phyloP scores from a whole-genome alignment of 108 stramenopile genomes.

The Skeletonema menzelii region DNA sequence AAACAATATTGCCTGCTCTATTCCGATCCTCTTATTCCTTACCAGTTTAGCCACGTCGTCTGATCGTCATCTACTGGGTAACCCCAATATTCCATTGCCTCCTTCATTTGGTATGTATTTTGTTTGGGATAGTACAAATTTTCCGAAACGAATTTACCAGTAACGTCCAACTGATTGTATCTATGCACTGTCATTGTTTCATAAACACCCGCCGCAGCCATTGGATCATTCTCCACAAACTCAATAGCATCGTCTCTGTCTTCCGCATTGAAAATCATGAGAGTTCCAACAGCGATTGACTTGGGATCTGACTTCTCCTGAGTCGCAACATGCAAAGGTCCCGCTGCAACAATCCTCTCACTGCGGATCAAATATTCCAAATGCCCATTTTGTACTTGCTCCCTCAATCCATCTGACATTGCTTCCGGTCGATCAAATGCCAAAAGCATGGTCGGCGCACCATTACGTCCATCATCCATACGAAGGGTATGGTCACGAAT shows the following conservation, averaged over 20 bases:
- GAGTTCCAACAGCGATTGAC: slow-evolving; percentile 66
- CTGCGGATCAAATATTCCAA: slow-evolving; percentile 79
- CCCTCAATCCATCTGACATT: slow-evolving; percentile 44
- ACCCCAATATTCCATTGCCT: slow-evolving; percentile 81
- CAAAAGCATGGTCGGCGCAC: slow-evolving; percentile 65
- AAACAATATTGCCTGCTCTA: not conserved
- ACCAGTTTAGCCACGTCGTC: slow-evolving; percentile 87
- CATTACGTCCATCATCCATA: slow-evolving; percentile 76
- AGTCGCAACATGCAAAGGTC: slow-evolving; percentile 75
- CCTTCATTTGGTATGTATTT: slow-evolving; percentile 78
- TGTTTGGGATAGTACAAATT: slow-evolving; percentile 55
- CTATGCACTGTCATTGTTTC: slow-evolving; percentile 72
- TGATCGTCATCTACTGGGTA: slow-evolving; percentile 80
- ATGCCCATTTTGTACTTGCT: slow-evolving; percentile 48
- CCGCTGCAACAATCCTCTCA: slow-evolving; percentile 71
- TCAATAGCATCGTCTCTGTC: slow-evolving; percentile 72
- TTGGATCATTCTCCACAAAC: slow-evolving; percentile 81
- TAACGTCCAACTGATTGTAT: slow-evolving; percentile 79
- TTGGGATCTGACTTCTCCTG: slow-evolving; percentile 72
- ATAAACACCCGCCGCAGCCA: slow-evolving; percentile 70
- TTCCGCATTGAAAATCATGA: slow-evolving; percentile 81
- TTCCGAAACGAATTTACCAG: slow-evolving; percentile 82
- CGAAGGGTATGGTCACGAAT: slow-evolving; percentile 84
- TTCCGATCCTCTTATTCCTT: not conserved
- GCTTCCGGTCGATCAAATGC: slow-evolving; percentile 66